Percentiles rank a stretch among this genome's conserved stretches.
Conservation (phyloP, 2,329 filamentous ascomycete genomes). For the Rachicladosporium sp. region DNA sequence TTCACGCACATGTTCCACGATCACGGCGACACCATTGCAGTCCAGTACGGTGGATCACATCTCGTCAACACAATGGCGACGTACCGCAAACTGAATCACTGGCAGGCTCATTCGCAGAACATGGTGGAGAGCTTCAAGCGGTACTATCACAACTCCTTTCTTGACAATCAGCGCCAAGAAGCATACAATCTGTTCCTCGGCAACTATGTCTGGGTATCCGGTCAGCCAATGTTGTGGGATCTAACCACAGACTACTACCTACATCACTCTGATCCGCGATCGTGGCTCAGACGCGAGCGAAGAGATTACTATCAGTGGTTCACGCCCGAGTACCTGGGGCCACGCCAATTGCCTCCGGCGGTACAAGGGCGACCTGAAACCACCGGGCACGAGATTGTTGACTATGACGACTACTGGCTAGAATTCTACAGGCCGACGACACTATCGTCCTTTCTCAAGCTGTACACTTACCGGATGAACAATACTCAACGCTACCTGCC, state of each 20-base stretch:
- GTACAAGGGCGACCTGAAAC: constrained; percentile 15
- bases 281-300: constrained; percentile 52
- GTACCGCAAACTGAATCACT: constrained; percentile 97
- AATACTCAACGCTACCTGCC: constrained; percentile 76
- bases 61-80: constrained; percentile 99
- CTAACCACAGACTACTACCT: constrained; percentile 90
- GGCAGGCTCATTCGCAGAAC: constrained; percentile 92
- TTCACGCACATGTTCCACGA: constrained; percentile 97
- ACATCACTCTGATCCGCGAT: constrained; percentile 73
- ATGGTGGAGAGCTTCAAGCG: constrained; percentile 99
- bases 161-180: constrained; percentile 95
- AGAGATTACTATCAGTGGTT: constrained; percentile 81
- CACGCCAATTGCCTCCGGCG: constrained; percentile 46
- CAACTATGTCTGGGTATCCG: constrained; percentile 80
- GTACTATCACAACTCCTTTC: constrained; percentile 97
- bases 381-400: constrained; percentile 32
- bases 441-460: constrained; percentile 78
- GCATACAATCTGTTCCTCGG: constrained; percentile 95
- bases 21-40: constrained; percentile 92
- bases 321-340: constrained; percentile 57
- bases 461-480: constrained; percentile 87
- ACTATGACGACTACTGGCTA: constrained; percentile 90
- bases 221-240: constrained; percentile 94
- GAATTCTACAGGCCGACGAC: constrained; percentile 89
- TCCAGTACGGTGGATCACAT: constrained; percentile 95